phyloP scores from a whole-genome alignment of 306 rosid genomes.

The Casuarina equisetifolia region DNA sequence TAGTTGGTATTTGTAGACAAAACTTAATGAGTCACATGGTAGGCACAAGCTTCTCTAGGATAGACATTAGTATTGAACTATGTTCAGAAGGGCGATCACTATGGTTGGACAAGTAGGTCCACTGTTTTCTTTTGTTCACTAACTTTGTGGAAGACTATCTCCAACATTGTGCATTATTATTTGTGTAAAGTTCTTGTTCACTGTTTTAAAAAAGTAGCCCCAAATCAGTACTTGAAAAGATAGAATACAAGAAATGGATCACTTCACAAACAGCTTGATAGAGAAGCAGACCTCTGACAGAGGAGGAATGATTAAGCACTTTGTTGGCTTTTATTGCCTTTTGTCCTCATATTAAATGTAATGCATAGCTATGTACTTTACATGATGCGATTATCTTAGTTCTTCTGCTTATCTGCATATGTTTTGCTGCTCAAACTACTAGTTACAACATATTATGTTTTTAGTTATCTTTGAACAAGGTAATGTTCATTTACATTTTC shows the following conservation, averaged over 20 bases:
- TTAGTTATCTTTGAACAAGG: neutral
- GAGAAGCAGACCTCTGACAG: neutral
- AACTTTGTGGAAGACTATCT: neutral
- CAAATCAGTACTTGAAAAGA: neutral
- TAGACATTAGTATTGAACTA: neutral
- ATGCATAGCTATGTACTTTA: neutral
- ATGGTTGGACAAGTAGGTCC: neutral
- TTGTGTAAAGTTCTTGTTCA: neutral
- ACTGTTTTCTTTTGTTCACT: neutral
- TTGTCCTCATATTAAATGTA: neutral
- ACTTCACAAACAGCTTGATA: neutral
- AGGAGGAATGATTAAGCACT: neutral
- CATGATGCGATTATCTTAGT: neutral
- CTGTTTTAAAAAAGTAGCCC: neutral
- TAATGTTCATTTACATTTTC: neutral
- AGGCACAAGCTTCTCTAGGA: constrained; percentile 1
- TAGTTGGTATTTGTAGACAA: constrained; percentile 5
- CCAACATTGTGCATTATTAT: neutral
- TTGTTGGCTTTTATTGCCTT: neutral
- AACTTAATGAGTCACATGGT: constrained; percentile 10
- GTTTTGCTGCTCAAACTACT: neutral
- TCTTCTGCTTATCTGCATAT: neutral
- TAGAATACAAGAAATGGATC: neutral
- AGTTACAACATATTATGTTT: neutral
- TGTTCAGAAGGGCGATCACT: constrained; percentile 12